Conservation (phyloP, 306 rosid genomes). For the Dryas alaskensis region DNA sequence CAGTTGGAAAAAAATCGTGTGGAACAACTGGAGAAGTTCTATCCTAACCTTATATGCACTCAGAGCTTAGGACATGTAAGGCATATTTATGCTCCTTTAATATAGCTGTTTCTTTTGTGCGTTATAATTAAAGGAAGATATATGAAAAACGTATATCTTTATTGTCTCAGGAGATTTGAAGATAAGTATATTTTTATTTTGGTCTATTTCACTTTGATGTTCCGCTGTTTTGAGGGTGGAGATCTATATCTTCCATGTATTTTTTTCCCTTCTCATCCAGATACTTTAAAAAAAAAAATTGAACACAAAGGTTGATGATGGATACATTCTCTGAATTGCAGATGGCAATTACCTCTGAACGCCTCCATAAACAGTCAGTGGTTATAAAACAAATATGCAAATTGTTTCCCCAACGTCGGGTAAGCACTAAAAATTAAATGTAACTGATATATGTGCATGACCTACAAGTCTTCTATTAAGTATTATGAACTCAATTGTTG, state of each 20-base stretch:
- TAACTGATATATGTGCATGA: constrained; percentile 18
- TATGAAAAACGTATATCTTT: not conserved
- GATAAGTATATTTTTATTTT: constrained; percentile 5
- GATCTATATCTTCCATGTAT: constrained; percentile 12
- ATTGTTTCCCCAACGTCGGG: constrained; percentile 89
- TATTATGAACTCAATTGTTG: not conserved
- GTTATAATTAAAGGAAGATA: constrained; percentile 16
- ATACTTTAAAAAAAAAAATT: not conserved
- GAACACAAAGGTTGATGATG: constrained; percentile 21
- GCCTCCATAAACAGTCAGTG: constrained; percentile 84
- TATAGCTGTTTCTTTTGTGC: constrained; percentile 20
- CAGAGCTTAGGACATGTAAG: constrained; percentile 91
- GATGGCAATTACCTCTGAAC: constrained; percentile 95
- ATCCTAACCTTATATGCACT: constrained; percentile 85
- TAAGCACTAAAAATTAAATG: constrained; percentile 33
- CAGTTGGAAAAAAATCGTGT: constrained; percentile 79
- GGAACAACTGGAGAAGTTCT: constrained; percentile 83
- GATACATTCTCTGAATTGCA: constrained; percentile 34
- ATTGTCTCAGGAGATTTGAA: not conserved
- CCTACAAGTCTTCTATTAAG: not conserved
- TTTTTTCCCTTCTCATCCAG: constrained; percentile 13
- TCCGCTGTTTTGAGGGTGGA: constrained; percentile 14
- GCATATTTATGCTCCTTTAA: constrained; percentile 20
- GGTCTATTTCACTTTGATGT: constrained; percentile 14
- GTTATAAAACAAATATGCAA: constrained; percentile 92